These are phyloP conservation scores for Lachancea mirantina DNA, from an alignment of 805 yeast species.

Conservation along the genomic window DNA sequence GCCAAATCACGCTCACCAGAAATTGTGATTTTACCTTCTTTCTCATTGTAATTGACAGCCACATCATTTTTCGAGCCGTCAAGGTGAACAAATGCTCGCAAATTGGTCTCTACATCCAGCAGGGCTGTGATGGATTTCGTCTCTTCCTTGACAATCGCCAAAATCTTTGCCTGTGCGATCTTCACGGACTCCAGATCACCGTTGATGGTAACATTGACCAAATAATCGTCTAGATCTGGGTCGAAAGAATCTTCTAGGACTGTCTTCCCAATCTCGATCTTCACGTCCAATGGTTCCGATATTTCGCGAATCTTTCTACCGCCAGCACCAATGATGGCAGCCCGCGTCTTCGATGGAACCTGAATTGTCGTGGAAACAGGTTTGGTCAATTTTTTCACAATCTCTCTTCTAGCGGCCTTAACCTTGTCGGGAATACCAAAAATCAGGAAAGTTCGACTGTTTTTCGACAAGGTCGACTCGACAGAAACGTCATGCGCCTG, in stretches of 20 bases:
- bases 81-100: conserved; percentile 30
- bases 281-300: conserved; percentile 61
- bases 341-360: conserved; percentile 71
- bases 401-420: conserved; percentile 62
- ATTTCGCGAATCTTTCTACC: conserved; percentile 80
- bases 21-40: conserved; percentile 40
- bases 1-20: conserved; percentile 69
- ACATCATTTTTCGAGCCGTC: conserved; percentile 26
- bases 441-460: conserved; percentile 75
- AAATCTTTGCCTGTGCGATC: conserved; percentile 61
- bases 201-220: conserved; percentile 56
- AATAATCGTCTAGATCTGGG: conserved; percentile 52
- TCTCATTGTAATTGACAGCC: conserved; percentile 17
- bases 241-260: conserved; percentile 35
- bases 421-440: conserved; percentile 67
- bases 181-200: conserved; percentile 84
- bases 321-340: conserved; percentile 78
- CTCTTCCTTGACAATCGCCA: conserved; percentile 67
- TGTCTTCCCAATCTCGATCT: conserved; percentile 46
- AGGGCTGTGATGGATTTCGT: conserved; percentile 51
- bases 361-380: conserved; percentile 55
- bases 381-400: conserved; percentile 68
- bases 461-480: conserved; percentile 76
- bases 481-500: conserved; percentile 51
- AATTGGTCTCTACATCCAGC: conserved; percentile 37